Conservation (phyloP, 2,329 filamentous ascomycete genomes). For the Penicillium sp. region DNA sequence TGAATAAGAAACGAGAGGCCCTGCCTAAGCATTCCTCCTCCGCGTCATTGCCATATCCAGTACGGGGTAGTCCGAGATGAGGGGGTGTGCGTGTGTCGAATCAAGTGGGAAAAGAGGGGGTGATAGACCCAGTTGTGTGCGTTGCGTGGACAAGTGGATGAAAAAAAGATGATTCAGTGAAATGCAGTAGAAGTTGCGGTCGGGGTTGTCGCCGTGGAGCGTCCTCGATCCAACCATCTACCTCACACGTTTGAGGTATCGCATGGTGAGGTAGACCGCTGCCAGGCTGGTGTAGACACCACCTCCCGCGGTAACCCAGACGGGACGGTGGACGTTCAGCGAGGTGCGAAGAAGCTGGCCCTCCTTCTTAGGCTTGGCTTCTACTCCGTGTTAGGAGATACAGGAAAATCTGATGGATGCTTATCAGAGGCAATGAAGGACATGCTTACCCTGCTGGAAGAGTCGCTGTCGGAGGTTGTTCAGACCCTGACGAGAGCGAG, state of each 20-base stretch:
- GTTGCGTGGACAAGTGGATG: neutral
- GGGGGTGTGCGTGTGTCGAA: conserved; percentile 3
- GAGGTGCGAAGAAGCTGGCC: conserved; percentile 26
- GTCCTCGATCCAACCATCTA: neutral
- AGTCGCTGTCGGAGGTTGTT: conserved; percentile 20
- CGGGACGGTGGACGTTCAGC: conserved; percentile 27
- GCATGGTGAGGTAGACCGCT: conserved; percentile 28
- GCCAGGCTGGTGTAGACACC: conserved; percentile 28
- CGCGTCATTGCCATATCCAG: conserved; percentile 8
- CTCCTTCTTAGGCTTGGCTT: conserved; percentile 25
- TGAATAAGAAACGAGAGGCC: conserved; percentile 14
- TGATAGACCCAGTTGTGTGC: neutral
- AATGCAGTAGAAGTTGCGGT: no score
- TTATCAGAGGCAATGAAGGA: neutral
- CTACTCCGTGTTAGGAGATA: conserved; percentile 10
- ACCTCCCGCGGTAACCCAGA: conserved; percentile 28
- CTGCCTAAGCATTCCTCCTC: conserved; percentile 2
- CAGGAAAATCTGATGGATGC: neutral
- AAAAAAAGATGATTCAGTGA: neutral
- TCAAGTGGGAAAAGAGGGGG: neutral
- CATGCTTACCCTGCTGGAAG: conserved; percentile 22
- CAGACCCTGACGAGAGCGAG: conserved; percentile 20
- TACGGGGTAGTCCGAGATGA: conserved; percentile 2
- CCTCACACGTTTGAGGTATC: conserved; percentile 23
- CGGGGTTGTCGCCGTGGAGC: no score